phyloP scores from a whole-genome alignment of 1,284 basidiomycete species.

The Leccinum subrobustum region DNA sequence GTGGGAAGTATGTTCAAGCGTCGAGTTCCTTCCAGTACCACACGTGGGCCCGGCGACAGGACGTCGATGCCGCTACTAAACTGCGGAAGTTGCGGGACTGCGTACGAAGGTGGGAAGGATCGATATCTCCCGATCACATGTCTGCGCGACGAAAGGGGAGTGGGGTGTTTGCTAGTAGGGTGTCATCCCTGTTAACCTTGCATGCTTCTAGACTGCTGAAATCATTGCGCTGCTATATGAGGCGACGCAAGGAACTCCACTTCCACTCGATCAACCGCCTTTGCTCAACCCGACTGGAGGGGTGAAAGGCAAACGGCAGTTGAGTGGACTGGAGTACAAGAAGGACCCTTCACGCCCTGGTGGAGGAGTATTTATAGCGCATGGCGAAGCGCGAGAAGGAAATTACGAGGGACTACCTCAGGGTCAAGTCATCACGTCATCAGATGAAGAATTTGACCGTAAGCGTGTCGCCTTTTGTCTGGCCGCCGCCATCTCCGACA shows the following conservation, averaged over 20 bases:
- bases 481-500: slow-evolving; percentile 23
- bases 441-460: slow-evolving; percentile 51
- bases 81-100: slow-evolving; percentile 81
- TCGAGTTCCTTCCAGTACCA: slow-evolving; percentile 65
- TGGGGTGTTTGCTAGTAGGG: slow-evolving; percentile 26
- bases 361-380: slow-evolving; percentile 81
- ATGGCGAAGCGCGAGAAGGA: slow-evolving; percentile 43
- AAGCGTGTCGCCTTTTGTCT: slow-evolving; percentile 31
- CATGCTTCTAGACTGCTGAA: slow-evolving; percentile 72
- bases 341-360: slow-evolving; percentile 77
- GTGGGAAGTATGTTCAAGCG: slow-evolving; percentile 1
- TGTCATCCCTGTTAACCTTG: slow-evolving; percentile 20
- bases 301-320: slow-evolving; percentile 55
- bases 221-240: slow-evolving; percentile 92
- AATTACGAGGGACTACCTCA: slow-evolving; percentile 60
- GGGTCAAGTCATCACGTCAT: slow-evolving; percentile 59
- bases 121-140: slow-evolving; percentile 84
- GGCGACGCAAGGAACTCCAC: slow-evolving; percentile 73
- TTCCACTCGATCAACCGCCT: slow-evolving; percentile 54
- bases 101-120: slow-evolving; percentile 80
- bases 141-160: slow-evolving; percentile 82
- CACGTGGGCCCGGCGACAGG: slow-evolving; percentile 84
- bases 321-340: slow-evolving; percentile 64
- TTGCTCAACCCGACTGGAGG: slow-evolving; percentile 74
- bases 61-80: slow-evolving; percentile 69